Base-by-base conservation (phyloP, 2,329 filamentous ascomycete genomes). In the Trichophyton schoenleinii region DNA sequence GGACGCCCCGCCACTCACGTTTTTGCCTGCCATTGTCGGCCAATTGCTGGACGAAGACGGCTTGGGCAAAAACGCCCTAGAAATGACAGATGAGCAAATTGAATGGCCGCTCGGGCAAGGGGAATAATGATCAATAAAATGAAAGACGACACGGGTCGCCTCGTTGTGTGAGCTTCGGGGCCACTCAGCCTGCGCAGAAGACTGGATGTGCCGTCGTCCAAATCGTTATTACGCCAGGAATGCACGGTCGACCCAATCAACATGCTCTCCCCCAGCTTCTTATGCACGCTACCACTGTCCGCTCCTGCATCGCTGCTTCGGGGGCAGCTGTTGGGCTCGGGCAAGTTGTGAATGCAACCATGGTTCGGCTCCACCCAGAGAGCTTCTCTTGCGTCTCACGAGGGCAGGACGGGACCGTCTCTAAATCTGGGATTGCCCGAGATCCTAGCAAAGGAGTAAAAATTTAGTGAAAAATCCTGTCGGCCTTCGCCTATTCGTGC, bases 401-500 rank as follows among this genome's bases (percentile, higher is more conserved):
- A 55, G 52, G 52, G 28, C 52, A 55, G 52, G 15, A 20, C 52
- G 52, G 44, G 28, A 3, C 52, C 52, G 8, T 55, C 52, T 55
- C 52, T 20, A 36, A 18, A 55, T 55, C 52, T 55, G 52, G 52
- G 52, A 28, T 55, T 38, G 52, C 5, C 52, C 52, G 52, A 18
- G 31, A 36, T 15, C 25, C 31, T 34, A 2, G 7, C 3, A n/a
- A 8, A 36, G 34, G 15, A 34, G 11, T n/a, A 55, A 55, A 55
- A 38, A 48, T 22, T 22, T 55, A 38, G 34, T 11, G 41, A 44
- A 44, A 44, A 44, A 44, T 44, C 41, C 28, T 55, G 28, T 55
- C 52, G 52, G 52, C 34, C 52, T 55, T 55, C 52, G 52, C 52
- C 52, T 55, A 55, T n/a, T 18, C 15, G 41, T 44, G 41, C 41